phyloP scores from a whole-genome alignment of 75 land plant species.

The Cunninghamia lanceolata region DNA sequence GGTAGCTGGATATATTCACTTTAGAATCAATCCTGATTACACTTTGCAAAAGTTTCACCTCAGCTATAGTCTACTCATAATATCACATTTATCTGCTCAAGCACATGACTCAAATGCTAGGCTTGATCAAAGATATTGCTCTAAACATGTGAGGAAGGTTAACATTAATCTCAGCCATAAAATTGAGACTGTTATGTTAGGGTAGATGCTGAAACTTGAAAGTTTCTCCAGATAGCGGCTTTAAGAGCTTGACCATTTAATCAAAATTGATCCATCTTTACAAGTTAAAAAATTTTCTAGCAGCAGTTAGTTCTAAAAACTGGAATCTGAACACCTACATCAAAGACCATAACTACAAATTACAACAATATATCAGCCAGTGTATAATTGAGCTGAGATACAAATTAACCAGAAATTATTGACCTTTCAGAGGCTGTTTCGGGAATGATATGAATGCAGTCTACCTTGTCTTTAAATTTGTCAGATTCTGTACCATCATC shows the following conservation, averaged over 20 bases:
- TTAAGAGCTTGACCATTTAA: background rate
- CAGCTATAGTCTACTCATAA: background rate
- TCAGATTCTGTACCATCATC: constrained; percentile 4
- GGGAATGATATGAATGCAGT: background rate
- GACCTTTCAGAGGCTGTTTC: background rate
- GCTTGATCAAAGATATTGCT: background rate
- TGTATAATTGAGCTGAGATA: background rate
- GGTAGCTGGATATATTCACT: background rate
- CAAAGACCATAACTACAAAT: background rate
- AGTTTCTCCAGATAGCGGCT: background rate
- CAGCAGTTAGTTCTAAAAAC: background rate
- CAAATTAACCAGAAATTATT: background rate
- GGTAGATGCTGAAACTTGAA: background rate
- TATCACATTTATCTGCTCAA: background rate
- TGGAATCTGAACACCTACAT: background rate
- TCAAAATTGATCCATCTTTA: background rate
- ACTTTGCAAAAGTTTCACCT: background rate
- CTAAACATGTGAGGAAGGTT: background rate
- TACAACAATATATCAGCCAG: background rate
- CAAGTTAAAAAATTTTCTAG: background rate
- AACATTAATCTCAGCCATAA: background rate
- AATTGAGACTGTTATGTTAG: background rate
- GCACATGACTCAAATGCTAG: background rate
- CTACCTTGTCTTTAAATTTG: background rate
- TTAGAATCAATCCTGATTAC: background rate